Base-by-base conservation (phyloP, 2,329 filamentous ascomycete species). In the Paecilomyces fulvus region DNA sequence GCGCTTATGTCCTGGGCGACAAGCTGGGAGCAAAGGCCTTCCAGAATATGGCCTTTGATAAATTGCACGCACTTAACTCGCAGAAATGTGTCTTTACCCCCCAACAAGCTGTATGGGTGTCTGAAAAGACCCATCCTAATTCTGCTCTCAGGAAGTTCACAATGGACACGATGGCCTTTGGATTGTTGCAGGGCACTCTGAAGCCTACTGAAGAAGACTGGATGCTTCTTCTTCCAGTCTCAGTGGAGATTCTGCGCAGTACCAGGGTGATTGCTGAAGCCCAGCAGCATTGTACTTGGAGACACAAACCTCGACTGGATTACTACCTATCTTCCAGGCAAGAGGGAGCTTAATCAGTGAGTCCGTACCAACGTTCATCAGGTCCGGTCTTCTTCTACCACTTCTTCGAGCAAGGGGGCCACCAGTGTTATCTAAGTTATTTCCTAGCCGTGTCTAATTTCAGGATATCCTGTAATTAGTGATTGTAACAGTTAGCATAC, bases 1-100 rank as follows among this genome's bases (percentile, higher is more conserved):
- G 25, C 2, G 54, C 54, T 3, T 58, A 59, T 28, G 51, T 56
- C 20, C 30, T 59, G 11, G 59, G 59, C 12, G 56, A 58, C 46
- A 55, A 49, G 8, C 25, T 55, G 37, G 51, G 49, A n/a, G 30
- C 55, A 5, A n/a, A 12, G 21, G 30, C 12, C 4, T 61, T 58
- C 11, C 48, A 20, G 49, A 33, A 17, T n/a, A 10, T 23, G 5
- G 52, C 48, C 12, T 28, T 61, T 6, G 20, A 51, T 28, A 59
- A 57, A 20, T 43, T 61, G 6, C 55, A 52, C 17, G 37, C 53
- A 4, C n/a, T 49, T 11, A 48, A 52, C n/a, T 30, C 9, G 20
- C 10, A 20, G 10, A 48, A 37, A 12, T 30, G 30, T 14, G 20
- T n/a, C 2, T 56, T 61, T 49, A 56, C 51, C 21, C 12, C 52